Conservation (phyloP, 192 early-diverging fungal genomes). For the Obelidium mucronatum region DNA sequence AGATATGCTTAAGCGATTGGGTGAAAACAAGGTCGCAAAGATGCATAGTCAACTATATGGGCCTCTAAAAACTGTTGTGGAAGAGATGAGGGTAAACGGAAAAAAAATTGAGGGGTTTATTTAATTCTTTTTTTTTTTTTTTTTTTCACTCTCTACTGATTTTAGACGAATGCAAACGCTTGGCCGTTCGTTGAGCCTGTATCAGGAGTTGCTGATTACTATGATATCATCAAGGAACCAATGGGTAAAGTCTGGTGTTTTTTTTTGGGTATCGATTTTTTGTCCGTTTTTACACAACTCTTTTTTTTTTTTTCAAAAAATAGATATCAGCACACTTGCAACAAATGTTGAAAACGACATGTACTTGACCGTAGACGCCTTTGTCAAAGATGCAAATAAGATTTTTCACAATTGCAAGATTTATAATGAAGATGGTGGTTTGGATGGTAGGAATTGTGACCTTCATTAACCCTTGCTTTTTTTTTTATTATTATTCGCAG, state of each 20-base stretch:
- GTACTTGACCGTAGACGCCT: constrained; percentile 84
- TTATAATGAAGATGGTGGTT: constrained; percentile 89
- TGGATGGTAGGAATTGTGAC: constrained; percentile 61
- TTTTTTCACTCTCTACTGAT: constrained; percentile 14
- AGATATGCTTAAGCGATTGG: constrained; percentile 73
- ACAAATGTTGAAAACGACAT: constrained; percentile 84
- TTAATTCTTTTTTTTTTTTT: constrained; percentile 30
- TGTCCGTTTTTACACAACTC: background rate
- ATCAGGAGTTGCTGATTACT: constrained; percentile 94
- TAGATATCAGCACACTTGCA: constrained; percentile 84
- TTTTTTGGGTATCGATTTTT: background rate
- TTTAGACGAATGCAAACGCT: constrained; percentile 70
- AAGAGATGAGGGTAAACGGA: constrained; percentile 68
- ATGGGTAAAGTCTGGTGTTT: constrained; percentile 74
- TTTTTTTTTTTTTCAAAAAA: constrained; percentile 5
- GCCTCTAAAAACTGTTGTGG: constrained; percentile 76
- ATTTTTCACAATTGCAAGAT: constrained; percentile 93
- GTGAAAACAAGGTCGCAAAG: constrained; percentile 46
- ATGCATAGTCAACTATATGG: constrained; percentile 65
- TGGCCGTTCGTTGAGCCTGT: constrained; percentile 98
- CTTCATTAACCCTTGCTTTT: constrained; percentile 61
- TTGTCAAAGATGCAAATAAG: constrained; percentile 82
- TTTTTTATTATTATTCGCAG: constrained; percentile 15
- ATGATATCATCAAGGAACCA: constrained; percentile 93
- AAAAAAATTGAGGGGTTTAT: background rate